Base-by-base conservation (phyloP, 768 basidiomycete genomes). In the Cubamyces lactineus region DNA sequence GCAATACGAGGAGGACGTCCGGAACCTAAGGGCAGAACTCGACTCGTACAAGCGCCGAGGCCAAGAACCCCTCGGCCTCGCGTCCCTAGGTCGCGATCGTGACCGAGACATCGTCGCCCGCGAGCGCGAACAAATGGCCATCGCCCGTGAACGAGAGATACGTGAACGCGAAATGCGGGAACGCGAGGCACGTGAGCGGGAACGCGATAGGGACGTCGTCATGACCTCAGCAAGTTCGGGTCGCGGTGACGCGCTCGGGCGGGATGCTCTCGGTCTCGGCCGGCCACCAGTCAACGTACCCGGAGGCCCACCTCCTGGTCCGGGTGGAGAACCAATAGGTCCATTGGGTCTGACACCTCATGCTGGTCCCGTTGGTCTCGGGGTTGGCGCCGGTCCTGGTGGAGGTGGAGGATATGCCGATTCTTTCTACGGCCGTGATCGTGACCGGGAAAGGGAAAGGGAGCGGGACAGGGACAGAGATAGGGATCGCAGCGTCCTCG, bases 1-100 rank as follows among this genome's bases (percentile, higher is more conserved):
- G 63, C 86, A 89, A 70, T 96, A 93, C 69, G 95, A 97, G 70
- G 88, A 91, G 2, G 95, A 97, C 66, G 78, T 96, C 59, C 77
- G 78, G 5, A 82, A 88, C 34, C 81, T 94, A 13, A 83, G 93
- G 24, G 77, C 83, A 3, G 91, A 94, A 71, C 77, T 91, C 38
- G 81, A 88, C 59, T 76, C 81, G 1, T 70, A 79, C 23, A 82
- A 85, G 42, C 70, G 71, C 9, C 78, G 78, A 62, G 75, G 75
- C 48, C 73, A 64, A 67, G 76, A 67, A 64, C 69, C 51, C 61
- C 71, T 65, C 60, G 71, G 62, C 45, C 66, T 64, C 57, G 73
- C 59, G 56, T 71, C 60, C 59, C 71, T 68, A 46, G 70, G 61
- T 47, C 66, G 73, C 19, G 70, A 72, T 54, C 70, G 74, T 38